phyloP scores from a whole-genome alignment of 208 protist species.

The Trypanosoma mega region DNA sequence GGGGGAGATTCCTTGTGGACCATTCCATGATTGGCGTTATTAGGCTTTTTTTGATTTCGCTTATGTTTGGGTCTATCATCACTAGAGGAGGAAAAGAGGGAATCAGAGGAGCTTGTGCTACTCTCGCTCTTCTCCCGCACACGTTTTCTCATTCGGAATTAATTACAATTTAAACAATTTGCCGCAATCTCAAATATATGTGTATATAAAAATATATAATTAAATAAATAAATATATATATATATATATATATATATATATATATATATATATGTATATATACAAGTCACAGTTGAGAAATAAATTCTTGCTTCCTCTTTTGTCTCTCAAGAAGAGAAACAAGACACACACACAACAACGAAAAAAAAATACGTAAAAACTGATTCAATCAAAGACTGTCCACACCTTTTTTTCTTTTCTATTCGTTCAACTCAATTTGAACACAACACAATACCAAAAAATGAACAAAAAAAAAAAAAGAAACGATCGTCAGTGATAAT shows the following conservation, averaged over 20 bases:
- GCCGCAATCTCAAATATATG: no score
- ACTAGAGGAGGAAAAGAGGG: conserved; percentile 25
- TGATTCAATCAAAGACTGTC: neutral
- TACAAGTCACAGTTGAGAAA: neutral
- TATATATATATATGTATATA: neutral
- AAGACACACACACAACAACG: neutral
- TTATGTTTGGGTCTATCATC: conserved; percentile 6
- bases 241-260: neutral
- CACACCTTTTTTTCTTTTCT: neutral
- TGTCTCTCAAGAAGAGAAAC: no score
- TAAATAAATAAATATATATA: neutral
- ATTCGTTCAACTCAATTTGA: neutral
- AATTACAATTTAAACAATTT: neutral
- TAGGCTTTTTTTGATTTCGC: neutral
- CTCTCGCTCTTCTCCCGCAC: conserved; percentile 21
- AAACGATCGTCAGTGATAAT: neutral
- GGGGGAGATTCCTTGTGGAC: neutral
- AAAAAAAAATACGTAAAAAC: neutral
- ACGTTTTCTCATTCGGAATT: neutral
- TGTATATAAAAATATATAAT: no score
- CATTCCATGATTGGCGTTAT: neutral
- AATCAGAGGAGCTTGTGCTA: conserved; percentile 26
- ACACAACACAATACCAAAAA: neutral
- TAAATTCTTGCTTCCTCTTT: no score
- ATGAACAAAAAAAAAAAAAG: conserved; percentile 4